phyloP scores from a whole-genome alignment of 192 early-diverging fungal genomes.

The Kappamyces sp. region DNA sequence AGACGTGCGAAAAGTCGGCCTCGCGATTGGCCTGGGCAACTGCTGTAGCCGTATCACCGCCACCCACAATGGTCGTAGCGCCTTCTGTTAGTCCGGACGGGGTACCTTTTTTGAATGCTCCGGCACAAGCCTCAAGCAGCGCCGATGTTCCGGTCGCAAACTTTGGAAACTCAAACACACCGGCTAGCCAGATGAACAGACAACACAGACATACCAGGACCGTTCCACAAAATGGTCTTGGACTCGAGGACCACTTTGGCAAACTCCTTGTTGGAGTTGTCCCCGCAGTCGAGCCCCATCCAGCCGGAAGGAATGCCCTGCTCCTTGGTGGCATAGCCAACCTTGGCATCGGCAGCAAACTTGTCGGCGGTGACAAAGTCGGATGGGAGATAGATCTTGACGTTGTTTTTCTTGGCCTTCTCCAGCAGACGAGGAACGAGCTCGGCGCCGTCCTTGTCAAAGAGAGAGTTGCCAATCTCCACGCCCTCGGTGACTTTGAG shows the following conservation, averaged over 20 bases:
- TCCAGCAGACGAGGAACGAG: constrained; percentile 77
- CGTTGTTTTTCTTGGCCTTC: constrained; percentile 85
- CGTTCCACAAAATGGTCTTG: constrained; percentile 99
- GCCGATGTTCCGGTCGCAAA: constrained; percentile 82
- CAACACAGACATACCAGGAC: constrained; percentile 29
- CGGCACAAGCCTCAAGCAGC: constrained; percentile 78
- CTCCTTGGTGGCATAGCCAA: constrained; percentile 75
- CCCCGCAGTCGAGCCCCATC: constrained; percentile 89
- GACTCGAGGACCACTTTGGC: constrained; percentile 56
- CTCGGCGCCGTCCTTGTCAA: constrained; percentile 79
- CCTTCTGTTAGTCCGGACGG: constrained; percentile 30
- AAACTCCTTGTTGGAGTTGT: constrained; percentile 72
- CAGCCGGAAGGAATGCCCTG: constrained; percentile 84
- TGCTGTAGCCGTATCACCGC: constrained; percentile 97
- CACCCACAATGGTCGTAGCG: constrained; percentile 90
- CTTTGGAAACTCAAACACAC: constrained; percentile 96
- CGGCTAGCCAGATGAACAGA: constrained; percentile 55
- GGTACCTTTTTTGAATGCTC: constrained; percentile 62
- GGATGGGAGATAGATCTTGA: constrained; percentile 81
- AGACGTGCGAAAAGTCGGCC: constrained; percentile 86
- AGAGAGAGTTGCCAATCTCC: constrained; percentile 89
- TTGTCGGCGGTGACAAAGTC: constrained; percentile 88
- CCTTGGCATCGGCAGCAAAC: constrained; percentile 78
- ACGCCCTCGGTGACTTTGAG: constrained; percentile 82
- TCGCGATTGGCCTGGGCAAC: constrained; percentile 80